Evolutionary conservation across 163 green algal genomes (phyloP).

Genomic region (Volvox carteri): DNA sequence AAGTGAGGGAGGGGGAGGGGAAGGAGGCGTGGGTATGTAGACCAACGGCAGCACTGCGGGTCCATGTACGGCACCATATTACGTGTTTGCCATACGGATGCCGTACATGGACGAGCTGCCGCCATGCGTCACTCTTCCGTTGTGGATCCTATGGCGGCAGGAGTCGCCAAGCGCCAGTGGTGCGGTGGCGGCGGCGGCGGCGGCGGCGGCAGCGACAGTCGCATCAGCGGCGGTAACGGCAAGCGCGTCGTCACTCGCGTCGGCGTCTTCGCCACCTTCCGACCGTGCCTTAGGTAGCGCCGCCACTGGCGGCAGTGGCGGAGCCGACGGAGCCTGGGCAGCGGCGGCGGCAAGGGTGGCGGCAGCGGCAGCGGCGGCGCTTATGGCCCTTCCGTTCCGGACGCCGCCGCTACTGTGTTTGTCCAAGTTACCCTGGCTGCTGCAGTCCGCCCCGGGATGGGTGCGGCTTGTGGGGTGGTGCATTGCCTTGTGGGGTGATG

Average conservation of each 20-base stretch:
- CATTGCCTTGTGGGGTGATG: too few relatives aligned
- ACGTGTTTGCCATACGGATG: too few relatives aligned
- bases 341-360: constrained; percentile 19
- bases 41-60: too few relatives aligned
- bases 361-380: constrained; percentile 11
- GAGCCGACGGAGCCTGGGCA: not conserved
- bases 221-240: not conserved
- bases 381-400: not conserved
- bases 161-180: not conserved
- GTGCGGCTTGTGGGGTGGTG: constrained; percentile 18
- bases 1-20: too few relatives aligned
- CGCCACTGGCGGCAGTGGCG: not conserved
- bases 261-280: not conserved
- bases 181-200: constrained; percentile 9
- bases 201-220: not conserved
- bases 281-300: not conserved
- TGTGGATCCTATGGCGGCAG: too few relatives aligned
- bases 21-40: too few relatives aligned
- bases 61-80: too few relatives aligned
- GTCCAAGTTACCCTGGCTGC: constrained; percentile 61
- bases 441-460: constrained; percentile 36
- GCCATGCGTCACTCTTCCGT: too few relatives aligned
- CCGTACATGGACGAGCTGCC: too few relatives aligned
- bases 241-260: not conserved
- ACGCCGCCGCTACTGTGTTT: constrained; percentile 35